A percentile compares a stretch with the other conserved stretches of the same genome.
Evolutionary conservation across 192 early-diverging fungal species (phyloP).

Genomic region (Entrophospora sp.): DNA sequence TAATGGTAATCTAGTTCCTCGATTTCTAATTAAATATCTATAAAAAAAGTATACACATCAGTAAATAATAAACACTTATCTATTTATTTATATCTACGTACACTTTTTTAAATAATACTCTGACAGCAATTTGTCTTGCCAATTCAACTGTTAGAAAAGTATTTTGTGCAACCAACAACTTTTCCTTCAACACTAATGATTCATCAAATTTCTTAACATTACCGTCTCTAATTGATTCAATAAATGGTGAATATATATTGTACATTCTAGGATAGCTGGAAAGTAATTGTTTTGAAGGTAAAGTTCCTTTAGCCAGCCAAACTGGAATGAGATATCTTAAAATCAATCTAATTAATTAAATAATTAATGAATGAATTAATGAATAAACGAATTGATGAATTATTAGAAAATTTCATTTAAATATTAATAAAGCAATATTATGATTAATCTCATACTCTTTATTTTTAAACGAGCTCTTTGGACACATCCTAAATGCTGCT

Average conservation of each 20-base stretch:
- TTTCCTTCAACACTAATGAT: constrained; percentile 45
- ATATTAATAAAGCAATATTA: no score
- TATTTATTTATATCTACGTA: constrained; percentile 31
- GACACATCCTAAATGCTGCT: constrained; percentile 42
- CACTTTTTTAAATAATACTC: constrained; percentile 73
- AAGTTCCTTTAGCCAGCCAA: constrained; percentile 57
- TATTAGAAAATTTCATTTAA: no score
- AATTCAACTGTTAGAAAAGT: constrained; percentile 79
- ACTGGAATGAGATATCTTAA: constrained; percentile 76
- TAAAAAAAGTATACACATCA: not conserved
- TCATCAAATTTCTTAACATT: constrained; percentile 70
- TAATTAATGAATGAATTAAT: no score
- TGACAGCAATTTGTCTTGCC: constrained; percentile 57
- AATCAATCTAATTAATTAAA: constrained; percentile 54
- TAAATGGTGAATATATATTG: constrained; percentile 54
- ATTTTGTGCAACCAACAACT: constrained; percentile 52
- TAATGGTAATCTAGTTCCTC: constrained; percentile 40
- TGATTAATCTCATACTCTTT: no score
- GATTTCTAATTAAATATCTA: constrained; percentile 34
- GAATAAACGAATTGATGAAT: no score
- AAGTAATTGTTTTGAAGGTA: constrained; percentile 59
- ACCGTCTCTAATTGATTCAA: constrained; percentile 59
- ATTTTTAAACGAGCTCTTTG: constrained; percentile 27
- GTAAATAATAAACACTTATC: constrained; percentile 2
- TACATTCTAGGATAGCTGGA: constrained; percentile 49